Evolutionary conservation across 148 eudicot genomes (phyloP).

Genomic region (Camellia japonica): DNA sequence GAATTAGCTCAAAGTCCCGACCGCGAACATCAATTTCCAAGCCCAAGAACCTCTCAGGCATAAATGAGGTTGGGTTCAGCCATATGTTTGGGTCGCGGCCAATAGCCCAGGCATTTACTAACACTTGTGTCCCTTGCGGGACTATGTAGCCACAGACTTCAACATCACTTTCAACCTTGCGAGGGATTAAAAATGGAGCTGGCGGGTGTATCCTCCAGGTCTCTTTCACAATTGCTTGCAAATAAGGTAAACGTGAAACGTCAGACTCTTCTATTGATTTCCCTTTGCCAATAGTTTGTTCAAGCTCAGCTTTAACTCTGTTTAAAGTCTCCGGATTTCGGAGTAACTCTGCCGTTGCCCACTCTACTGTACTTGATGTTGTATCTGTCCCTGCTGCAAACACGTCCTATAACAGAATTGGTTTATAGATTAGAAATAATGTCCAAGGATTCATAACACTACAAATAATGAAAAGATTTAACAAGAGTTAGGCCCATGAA

Average conservation of each 20-base stretch:
- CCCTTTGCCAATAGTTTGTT: constrained; percentile 13
- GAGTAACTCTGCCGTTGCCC: constrained; percentile 19
- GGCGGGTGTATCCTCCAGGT: constrained; percentile 10
- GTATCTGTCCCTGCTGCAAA: constrained; percentile 12
- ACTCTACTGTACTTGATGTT: constrained; percentile 13
- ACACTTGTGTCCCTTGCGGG: constrained; percentile 10
- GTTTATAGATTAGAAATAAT: not conserved
- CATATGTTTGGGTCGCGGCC: constrained; percentile 10
- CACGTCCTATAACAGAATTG: not conserved
- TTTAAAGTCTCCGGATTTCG: constrained; percentile 8
- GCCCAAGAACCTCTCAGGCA: constrained; percentile 14
- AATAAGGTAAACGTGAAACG: constrained; percentile 1
- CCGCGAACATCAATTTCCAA: constrained; percentile 8
- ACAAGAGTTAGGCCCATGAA: too few species aligned
- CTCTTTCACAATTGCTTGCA: constrained; percentile 8
- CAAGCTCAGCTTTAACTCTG: constrained; percentile 12
- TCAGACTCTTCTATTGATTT: constrained; percentile 13
- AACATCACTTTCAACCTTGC: not conserved
- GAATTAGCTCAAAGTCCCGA: constrained; percentile 14
- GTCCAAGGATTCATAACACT: not conserved
- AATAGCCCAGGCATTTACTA: constrained; percentile 15
- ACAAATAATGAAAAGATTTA: too few species aligned
- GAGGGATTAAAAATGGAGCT: constrained; percentile 13
- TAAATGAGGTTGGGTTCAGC: not conserved
- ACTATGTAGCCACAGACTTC: constrained; percentile 10